phyloP scores from a whole-genome alignment of 345 rosid species.

The Citrus unshiu region DNA sequence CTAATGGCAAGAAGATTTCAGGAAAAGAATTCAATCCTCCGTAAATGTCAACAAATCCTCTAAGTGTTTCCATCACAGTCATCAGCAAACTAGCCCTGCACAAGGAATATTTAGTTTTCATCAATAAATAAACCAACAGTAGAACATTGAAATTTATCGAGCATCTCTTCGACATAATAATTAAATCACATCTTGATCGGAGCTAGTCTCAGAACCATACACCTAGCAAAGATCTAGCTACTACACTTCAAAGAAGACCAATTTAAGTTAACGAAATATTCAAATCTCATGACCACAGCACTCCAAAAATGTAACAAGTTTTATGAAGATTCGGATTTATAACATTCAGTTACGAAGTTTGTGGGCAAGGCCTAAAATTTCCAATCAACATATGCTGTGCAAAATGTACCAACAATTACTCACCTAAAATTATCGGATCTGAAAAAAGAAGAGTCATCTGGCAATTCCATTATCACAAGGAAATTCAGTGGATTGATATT shows the following conservation, averaged over 20 bases:
- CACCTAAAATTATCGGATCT: slow-evolving; percentile 81
- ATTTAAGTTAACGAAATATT: neutral
- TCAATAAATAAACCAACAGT: neutral
- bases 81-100: slow-evolving; percentile 67
- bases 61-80: slow-evolving; percentile 58
- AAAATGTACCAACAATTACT: slow-evolving; percentile 6
- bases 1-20: slow-evolving; percentile 66
- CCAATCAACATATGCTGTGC: neutral
- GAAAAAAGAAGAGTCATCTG: slow-evolving; percentile 61
- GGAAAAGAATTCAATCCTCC: slow-evolving; percentile 66
- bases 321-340: neutral
- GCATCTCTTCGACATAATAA: neutral
- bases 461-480: slow-evolving; percentile 52
- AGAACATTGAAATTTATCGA: neutral
- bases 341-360: neutral
- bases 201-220: neutral
- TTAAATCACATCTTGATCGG: neutral
- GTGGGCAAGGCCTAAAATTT: neutral
- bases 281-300: neutral
- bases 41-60: slow-evolving; percentile 54
- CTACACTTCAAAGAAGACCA: neutral
- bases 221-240: neutral
- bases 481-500: slow-evolving; percentile 69
- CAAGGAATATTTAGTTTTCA: neutral
- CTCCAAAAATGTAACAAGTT: neutral